Evolutionary conservation across 495 filamentous ascomycete genomes (phyloP).

Genomic region (Aspergillus sclerotioniger): DNA sequence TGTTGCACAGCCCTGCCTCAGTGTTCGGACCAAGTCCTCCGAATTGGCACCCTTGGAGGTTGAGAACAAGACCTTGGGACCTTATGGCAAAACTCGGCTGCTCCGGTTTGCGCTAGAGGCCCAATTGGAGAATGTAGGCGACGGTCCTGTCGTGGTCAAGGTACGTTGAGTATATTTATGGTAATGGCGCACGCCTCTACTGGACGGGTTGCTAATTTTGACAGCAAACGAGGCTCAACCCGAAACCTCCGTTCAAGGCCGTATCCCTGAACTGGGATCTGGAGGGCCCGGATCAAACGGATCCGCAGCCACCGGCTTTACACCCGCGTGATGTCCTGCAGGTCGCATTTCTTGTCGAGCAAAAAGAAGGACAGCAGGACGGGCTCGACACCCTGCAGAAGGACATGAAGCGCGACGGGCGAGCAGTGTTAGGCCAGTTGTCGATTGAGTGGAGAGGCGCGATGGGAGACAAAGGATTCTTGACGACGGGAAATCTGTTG

Average conservation of each 20-base stretch:
- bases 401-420: slow-evolving; percentile 56
- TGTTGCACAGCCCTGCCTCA: slow-evolving; percentile 80
- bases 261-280: slow-evolving; percentile 60
- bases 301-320: slow-evolving; percentile 57
- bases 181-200: not conserved
- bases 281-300: slow-evolving; percentile 24
- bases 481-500: slow-evolving; percentile 83
- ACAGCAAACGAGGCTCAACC: slow-evolving; percentile 50
- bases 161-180: slow-evolving; percentile 22
- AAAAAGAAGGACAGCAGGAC: slow-evolving; percentile 52
- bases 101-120: slow-evolving; percentile 73
- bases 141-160: slow-evolving; percentile 45
- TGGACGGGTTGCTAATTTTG: not conserved
- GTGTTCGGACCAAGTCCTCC: slow-evolving; percentile 84
- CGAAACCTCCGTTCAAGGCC: slow-evolving; percentile 56
- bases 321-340: slow-evolving; percentile 86
- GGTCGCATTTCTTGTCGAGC: slow-evolving; percentile 83
- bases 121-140: slow-evolving; percentile 87
- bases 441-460: slow-evolving; percentile 82
- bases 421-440: slow-evolving; percentile 73
- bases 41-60: slow-evolving; percentile 49
- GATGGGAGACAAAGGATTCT: slow-evolving; percentile 85
- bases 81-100: slow-evolving; percentile 45
- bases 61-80: slow-evolving; percentile 44
- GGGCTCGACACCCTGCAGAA: slow-evolving; percentile 47